These are phyloP conservation scores for Raddia distichophylla DNA, from an alignment of 176 grass and related monocot species.

Conservation along the genomic window DNA sequence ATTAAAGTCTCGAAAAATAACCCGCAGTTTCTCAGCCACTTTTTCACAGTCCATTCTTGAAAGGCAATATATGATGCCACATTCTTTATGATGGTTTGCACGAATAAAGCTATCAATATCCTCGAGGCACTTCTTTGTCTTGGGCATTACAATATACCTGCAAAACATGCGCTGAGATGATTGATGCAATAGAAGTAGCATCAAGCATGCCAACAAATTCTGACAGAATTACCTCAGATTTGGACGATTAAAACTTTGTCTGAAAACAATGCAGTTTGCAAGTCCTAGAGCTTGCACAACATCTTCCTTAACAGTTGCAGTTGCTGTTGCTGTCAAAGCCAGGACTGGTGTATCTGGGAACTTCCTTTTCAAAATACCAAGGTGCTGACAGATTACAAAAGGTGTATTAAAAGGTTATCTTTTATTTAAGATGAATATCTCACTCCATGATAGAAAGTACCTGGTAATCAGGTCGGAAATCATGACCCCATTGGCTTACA, in stretches of 20 bases:
- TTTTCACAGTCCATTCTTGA: conserved; percentile 97
- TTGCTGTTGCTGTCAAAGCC: conserved; percentile 94
- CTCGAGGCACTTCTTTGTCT: conserved; percentile 93
- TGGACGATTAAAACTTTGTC: conserved; percentile 92
- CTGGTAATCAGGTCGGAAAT: conserved; percentile 98
- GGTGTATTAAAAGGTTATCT: conserved; percentile 11
- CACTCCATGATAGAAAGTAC: conserved; percentile 39
- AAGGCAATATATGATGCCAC: conserved; percentile 91
- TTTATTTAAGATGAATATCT: conserved; percentile 28
- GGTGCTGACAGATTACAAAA: conserved; percentile 53
- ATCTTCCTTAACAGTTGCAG: conserved; percentile 91
- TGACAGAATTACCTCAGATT: conserved; percentile 73
- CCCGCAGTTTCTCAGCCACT: conserved; percentile 84
- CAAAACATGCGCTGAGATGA: conserved; percentile 42
- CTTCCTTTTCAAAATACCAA: conserved; percentile 85
- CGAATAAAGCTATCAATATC: conserved; percentile 83
- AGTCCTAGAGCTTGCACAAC: conserved; percentile 94
- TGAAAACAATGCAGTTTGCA: conserved; percentile 80
- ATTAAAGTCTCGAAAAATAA: conserved; percentile 43
- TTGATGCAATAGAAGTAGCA: conserved; percentile 20
- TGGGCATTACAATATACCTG: conserved; percentile 73
- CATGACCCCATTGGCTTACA: conserved; percentile 98
- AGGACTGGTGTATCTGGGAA: conserved; percentile 76
- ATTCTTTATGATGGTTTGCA: conserved; percentile 73
- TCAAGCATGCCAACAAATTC: conserved; percentile 2